Percentiles rank a stretch among this genome's conserved stretches.
phyloP scores from a whole-genome alignment of 2,329 filamentous ascomycete species.

The Bipolaris bicolor region DNA sequence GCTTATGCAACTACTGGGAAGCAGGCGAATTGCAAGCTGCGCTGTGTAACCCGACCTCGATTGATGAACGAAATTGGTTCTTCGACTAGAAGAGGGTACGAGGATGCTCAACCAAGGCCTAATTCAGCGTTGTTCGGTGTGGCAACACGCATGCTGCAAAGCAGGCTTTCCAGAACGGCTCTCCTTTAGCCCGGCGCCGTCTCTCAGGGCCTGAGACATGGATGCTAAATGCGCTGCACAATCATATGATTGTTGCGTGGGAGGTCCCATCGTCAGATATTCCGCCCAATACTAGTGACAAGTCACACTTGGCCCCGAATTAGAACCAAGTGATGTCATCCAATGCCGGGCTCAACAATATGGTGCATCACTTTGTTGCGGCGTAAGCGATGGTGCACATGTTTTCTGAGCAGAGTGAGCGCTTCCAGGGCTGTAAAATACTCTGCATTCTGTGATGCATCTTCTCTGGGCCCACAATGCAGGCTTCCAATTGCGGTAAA shows the following conservation, averaged over 20 bases:
- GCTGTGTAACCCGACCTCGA: slow-evolving; percentile 10
- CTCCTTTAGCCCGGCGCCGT: slow-evolving; percentile 32
- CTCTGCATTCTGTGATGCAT: slow-evolving; percentile 51
- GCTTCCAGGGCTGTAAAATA: slow-evolving; percentile 52
- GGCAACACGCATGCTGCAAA: slow-evolving; percentile 19
- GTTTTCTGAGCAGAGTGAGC: slow-evolving; percentile 53
- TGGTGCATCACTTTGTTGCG: slow-evolving; percentile 55
- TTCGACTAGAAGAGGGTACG: slow-evolving; percentile 21
- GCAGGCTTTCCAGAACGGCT: slow-evolving; percentile 32
- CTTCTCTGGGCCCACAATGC: slow-evolving; percentile 55
- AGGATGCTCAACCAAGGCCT: slow-evolving; percentile 15
- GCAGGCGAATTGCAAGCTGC: slow-evolving; percentile 9
- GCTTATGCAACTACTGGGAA: slow-evolving; percentile 33
- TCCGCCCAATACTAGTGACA: slow-evolving; percentile 52
- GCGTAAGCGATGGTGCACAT: slow-evolving; percentile 59
- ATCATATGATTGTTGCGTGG: slow-evolving; percentile 31
- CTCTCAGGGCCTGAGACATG: slow-evolving; percentile 24
- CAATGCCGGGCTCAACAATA: slow-evolving; percentile 27
- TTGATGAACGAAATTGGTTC: slow-evolving; percentile 11
- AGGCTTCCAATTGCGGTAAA: slow-evolving; percentile 60
- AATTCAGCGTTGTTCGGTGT: slow-evolving; percentile 1
- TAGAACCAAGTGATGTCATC: slow-evolving; percentile 55
- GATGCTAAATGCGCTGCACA: slow-evolving; percentile 28
- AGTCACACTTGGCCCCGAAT: slow-evolving; percentile 51
- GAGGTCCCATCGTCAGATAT: slow-evolving; percentile 60